phyloP scores from a whole-genome alignment of 2,329 filamentous ascomycete species.

The Xylaria sp. region DNA sequence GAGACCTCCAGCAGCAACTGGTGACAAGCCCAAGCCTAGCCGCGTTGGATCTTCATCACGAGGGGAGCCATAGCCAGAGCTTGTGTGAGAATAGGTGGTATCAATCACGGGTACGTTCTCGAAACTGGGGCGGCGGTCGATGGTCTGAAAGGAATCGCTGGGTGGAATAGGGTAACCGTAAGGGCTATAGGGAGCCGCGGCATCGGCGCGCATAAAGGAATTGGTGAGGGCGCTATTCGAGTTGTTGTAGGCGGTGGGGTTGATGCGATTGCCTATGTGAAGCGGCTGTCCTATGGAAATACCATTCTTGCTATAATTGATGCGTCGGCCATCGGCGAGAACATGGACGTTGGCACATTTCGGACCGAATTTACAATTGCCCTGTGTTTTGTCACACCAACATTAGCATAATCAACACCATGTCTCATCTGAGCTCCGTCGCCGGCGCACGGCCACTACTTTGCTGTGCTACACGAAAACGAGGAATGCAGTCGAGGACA shows the following conservation, averaged over 20 bases:
- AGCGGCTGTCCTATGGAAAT: constrained; percentile 70
- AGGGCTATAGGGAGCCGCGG: constrained; percentile 57
- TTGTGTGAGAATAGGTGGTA: constrained; percentile 65
- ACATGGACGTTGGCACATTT: constrained; percentile 98
- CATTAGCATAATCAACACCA: constrained; percentile 33
- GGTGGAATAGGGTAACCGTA: constrained; percentile 56
- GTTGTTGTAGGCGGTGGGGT: constrained; percentile 67
- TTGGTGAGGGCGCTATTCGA: constrained; percentile 77
- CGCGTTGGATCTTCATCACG: constrained; percentile 70
- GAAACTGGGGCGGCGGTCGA: constrained; percentile 62
- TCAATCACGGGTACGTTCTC: constrained; percentile 70
- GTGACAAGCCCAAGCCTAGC: constrained; percentile 80
- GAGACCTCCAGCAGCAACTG: constrained; percentile 74
- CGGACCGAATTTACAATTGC: constrained; percentile 98
- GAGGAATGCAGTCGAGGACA: not conserved
- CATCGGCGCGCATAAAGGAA: constrained; percentile 73
- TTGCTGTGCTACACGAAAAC: constrained; percentile 7
- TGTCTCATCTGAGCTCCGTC: constrained; percentile 18
- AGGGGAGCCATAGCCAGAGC: constrained; percentile 82
- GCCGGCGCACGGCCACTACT: constrained; percentile 7
- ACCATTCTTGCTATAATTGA: constrained; percentile 80
- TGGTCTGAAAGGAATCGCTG: constrained; percentile 54
- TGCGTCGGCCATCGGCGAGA: constrained; percentile 89
- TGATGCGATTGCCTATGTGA: constrained; percentile 74
- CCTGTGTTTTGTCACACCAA: constrained; percentile 63